phyloP scores from a whole-genome alignment of 495 filamentous ascomycete species.

The Penicillium riverlandense region DNA sequence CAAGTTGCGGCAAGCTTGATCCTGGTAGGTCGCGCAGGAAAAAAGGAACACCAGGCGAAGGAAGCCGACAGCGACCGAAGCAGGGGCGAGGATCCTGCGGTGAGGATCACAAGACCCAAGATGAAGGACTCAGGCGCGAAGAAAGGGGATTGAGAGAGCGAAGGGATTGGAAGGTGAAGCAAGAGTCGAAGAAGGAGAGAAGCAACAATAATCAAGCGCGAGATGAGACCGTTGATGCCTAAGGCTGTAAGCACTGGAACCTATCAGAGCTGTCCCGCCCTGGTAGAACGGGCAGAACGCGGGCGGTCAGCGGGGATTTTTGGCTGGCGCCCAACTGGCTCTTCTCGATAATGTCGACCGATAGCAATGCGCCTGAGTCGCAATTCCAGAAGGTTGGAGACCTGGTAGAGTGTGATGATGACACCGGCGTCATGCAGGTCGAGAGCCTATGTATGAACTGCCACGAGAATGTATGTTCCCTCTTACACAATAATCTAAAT shows the following conservation, averaged over 20 bases:
- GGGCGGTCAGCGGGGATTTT: too few species aligned
- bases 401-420: conserved; percentile 37
- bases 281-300: too few species aligned
- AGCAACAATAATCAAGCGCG: conserved; percentile 15
- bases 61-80: conserved; percentile 11
- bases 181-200: conserved; percentile 1
- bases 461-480: conserved; percentile 65
- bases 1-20: conserved; percentile 10
- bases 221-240: conserved; percentile 22
- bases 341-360: background rate
- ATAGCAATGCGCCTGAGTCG: conserved; percentile 19
- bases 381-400: conserved; percentile 40
- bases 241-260: conserved; percentile 29
- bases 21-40: background rate
- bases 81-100: conserved; percentile 10
- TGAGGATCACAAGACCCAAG: conserved; percentile 5
- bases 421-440: conserved; percentile 39
- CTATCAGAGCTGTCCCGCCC: background rate
- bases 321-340: too few species aligned
- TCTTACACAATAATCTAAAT: background rate
- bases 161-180: background rate
- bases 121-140: conserved; percentile 2
- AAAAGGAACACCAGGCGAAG: conserved; percentile 7
- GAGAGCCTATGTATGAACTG: conserved; percentile 82
- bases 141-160: background rate